phyloP scores from a whole-genome alignment of 805 yeast species.

The Isabelozyma gotoi region DNA sequence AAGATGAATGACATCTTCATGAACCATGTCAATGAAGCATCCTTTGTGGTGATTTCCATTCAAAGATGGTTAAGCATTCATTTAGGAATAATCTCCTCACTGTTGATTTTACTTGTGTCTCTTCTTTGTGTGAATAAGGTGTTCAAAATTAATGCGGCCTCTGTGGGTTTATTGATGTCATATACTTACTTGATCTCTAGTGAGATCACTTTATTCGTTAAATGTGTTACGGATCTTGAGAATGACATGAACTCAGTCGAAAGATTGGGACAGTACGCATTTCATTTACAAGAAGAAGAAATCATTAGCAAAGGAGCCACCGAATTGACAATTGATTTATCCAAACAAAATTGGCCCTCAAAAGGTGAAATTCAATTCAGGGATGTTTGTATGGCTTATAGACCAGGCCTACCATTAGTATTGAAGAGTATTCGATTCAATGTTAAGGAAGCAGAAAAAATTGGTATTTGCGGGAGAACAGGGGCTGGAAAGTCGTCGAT shows the following conservation, averaged over 20 bases:
- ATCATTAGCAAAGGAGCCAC: constrained; percentile 37
- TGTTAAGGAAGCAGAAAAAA: constrained; percentile 9
- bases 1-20: constrained; percentile 44
- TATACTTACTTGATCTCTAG: constrained; percentile 44
- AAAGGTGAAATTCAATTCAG: constrained; percentile 20
- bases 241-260: constrained; percentile 54
- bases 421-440: constrained; percentile 8
- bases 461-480: constrained; percentile 20
- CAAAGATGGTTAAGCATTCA: constrained; percentile 21
- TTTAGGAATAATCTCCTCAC: constrained; percentile 14
- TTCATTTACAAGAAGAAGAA: constrained; percentile 59
- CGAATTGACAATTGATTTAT: constrained; percentile 18
- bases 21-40: constrained; percentile 46
- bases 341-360: constrained; percentile 29
- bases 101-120: constrained; percentile 13
- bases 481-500: constrained; percentile 22
- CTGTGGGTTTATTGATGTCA: constrained; percentile 20
- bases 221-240: constrained; percentile 47
- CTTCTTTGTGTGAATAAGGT: constrained; percentile 19
- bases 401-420: constrained; percentile 15
- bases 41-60: constrained; percentile 15
- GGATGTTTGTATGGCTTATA: constrained; percentile 22
- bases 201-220: constrained; percentile 41
- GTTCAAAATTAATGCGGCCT: constrained; percentile 17
- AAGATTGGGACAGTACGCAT: constrained; percentile 43